phyloP scores from a whole-genome alignment of 495 filamentous ascomycete species.

The Talaromyces thailandensis region DNA sequence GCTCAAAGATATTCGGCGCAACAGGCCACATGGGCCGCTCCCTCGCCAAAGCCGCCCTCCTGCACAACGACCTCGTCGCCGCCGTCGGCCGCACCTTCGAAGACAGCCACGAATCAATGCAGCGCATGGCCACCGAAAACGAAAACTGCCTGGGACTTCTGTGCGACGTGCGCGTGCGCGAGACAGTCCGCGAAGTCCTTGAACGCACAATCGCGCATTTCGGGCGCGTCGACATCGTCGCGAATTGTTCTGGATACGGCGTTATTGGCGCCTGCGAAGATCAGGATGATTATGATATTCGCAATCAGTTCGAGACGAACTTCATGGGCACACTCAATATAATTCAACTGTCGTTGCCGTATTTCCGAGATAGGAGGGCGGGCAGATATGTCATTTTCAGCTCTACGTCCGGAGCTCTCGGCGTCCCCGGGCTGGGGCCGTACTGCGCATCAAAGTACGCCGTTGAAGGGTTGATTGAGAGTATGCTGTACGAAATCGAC shows the following conservation, averaged over 20 bases:
- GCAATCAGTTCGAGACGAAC: constrained; percentile 95
- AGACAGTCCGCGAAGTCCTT: constrained; percentile 66
- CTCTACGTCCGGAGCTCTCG: constrained; percentile 78
- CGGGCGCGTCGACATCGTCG: constrained; percentile 79
- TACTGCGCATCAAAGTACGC: constrained; percentile 97
- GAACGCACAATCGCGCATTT: constrained; percentile 60
- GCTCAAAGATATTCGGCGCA: constrained; percentile 66
- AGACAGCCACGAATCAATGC: constrained; percentile 63
- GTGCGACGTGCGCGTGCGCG: constrained; percentile 79
- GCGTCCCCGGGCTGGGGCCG: constrained; percentile 83
- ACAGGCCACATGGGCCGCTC: constrained; percentile 95
- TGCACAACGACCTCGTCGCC: constrained; percentile 75
- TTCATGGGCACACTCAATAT: constrained; percentile 93
- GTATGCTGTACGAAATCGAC: constrained; percentile 91
- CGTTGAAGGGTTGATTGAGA: constrained; percentile 88
- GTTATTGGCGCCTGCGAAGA: constrained; percentile 95
- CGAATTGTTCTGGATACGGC: constrained; percentile 86
- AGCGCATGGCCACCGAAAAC: constrained; percentile 39
- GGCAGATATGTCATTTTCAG: constrained; percentile 92
- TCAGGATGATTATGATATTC: constrained; percentile 89
- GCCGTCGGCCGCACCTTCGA: constrained; percentile 83
- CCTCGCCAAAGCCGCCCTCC: constrained; percentile 71
- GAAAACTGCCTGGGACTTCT: constrained; percentile 66
- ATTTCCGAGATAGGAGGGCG: constrained; percentile 66
- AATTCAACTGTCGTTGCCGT: constrained; percentile 79